These are phyloP conservation scores for Chaetothyriales sp. DNA, from an alignment of 2,329 filamentous ascomycete species.

Conservation along the genomic window DNA sequence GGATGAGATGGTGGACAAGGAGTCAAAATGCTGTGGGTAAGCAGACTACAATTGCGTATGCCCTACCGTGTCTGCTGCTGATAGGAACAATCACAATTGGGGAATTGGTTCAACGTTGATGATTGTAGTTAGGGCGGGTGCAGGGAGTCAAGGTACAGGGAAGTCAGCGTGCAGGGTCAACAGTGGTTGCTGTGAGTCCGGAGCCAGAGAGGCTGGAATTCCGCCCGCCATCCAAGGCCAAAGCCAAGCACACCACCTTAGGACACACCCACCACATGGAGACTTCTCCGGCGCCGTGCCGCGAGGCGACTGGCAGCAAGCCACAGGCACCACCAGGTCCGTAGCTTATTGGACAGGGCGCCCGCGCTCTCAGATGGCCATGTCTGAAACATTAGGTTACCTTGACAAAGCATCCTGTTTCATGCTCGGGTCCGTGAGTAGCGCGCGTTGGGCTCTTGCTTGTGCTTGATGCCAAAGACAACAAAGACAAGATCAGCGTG, in stretches of 20 bases:
- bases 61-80: not conserved
- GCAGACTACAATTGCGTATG: not conserved
- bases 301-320: not conserved
- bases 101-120: not conserved
- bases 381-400: not conserved
- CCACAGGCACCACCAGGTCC: not conserved
- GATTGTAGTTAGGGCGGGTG: not conserved
- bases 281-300: not conserved
- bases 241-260: not conserved
- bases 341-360: not conserved
- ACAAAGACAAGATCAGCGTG: not conserved
- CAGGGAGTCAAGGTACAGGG: not conserved
- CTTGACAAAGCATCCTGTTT: not conserved
- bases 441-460: not conserved
- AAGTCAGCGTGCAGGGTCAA: too few relatives aligned
- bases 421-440: not conserved
- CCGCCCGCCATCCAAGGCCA: too few relatives aligned
- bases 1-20: not conserved
- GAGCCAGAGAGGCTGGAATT: not conserved
- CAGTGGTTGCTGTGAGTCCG: not conserved
- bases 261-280: not conserved
- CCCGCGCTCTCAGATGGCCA: not conserved
- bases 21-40: not conserved
- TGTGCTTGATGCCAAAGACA: not conserved
- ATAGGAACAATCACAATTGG: not conserved